phyloP scores from a whole-genome alignment of 768 basidiomycete genomes.

The Pulveroboletus ravenelii region DNA sequence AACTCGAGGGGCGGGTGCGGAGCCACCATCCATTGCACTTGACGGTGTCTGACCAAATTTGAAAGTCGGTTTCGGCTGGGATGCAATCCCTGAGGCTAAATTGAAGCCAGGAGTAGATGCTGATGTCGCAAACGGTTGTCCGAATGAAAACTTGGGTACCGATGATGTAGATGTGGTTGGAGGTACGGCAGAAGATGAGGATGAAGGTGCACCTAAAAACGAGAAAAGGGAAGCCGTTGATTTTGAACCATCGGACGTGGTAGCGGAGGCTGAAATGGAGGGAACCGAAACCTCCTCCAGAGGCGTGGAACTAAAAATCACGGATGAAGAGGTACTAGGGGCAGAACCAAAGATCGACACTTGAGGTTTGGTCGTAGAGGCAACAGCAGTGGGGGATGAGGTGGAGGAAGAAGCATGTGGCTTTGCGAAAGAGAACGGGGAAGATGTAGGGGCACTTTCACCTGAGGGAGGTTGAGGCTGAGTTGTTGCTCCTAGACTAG shows the following conservation, averaged over 20 bases:
- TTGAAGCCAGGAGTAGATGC: conserved; percentile 2
- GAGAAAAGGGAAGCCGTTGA: conserved; percentile 18
- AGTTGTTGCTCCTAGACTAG: conserved; percentile 1
- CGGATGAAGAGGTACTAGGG: conserved; percentile 1
- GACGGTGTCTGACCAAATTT: conserved; percentile 22
- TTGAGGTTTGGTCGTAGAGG: conserved; percentile 8
- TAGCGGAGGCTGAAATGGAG: not conserved
- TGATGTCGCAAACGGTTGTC: conserved; percentile 10
- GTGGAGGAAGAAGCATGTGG: conserved; percentile 20
- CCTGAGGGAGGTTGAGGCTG: conserved; percentile 9
- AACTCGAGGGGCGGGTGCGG: conserved; percentile 9
- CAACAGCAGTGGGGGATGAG: conserved; percentile 2
- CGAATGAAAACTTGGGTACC: conserved; percentile 25
- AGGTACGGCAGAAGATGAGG: conserved; percentile 1
- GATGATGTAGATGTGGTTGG: conserved; percentile 9
- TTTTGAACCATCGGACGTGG: conserved; percentile 9
- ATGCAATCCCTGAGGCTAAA: conserved; percentile 1
- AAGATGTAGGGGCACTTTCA: conserved; percentile 10
- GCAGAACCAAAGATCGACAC: conserved; percentile 17
- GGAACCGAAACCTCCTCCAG: not conserved
- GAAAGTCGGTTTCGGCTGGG: conserved; percentile 21
- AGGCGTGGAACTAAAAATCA: conserved; percentile 9
- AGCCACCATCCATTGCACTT: conserved; percentile 21
- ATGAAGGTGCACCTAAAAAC: conserved; percentile 13
- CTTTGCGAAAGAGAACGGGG: conserved; percentile 13